Conservation (phyloP, 2,329 filamentous ascomycete species). For the Conoideocrella luteorostrata region DNA sequence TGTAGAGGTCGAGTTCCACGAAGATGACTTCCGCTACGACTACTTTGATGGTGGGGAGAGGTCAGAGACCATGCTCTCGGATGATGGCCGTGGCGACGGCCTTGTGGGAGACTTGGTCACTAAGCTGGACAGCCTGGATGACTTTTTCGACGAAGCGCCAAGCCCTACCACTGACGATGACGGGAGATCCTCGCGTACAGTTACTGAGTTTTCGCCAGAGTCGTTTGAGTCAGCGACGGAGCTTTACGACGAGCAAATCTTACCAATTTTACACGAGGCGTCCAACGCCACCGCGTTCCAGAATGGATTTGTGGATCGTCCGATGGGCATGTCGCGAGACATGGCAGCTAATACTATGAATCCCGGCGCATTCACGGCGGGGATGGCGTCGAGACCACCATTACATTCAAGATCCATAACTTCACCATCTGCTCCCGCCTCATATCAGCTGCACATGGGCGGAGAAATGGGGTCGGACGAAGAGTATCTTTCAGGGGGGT, state of each 20-base stretch:
- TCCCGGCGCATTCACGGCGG: conserved; percentile 49
- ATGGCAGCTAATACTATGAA: conserved; percentile 57
- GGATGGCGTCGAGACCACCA: conserved; percentile 49
- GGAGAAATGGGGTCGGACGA: conserved; percentile 67
- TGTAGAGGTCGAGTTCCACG: conserved; percentile 86
- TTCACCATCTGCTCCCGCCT: conserved; percentile 60
- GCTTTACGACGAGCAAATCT: conserved; percentile 86
- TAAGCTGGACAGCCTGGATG: conserved; percentile 71
- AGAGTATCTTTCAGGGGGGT: conserved; percentile 64
- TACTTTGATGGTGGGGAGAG: conserved; percentile 69
- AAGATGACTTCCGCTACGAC: conserved; percentile 78
- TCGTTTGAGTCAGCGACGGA: conserved; percentile 69
- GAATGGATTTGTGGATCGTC: conserved; percentile 76
- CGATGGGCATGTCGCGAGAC: conserved; percentile 53
- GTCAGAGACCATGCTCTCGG: conserved; percentile 88
- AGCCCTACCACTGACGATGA: conserved; percentile 54
- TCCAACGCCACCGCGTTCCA: conserved; percentile 77
- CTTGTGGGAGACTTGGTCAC: conserved; percentile 72
- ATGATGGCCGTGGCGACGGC: conserved; percentile 65
- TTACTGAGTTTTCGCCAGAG: conserved; percentile 59
- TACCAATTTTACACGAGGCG: conserved; percentile 84
- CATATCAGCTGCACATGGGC: conserved; percentile 47
- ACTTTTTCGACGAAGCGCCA: conserved; percentile 70
- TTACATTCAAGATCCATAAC: conserved; percentile 81
- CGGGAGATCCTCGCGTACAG: conserved; percentile 53